Evolutionary conservation across 306 rosid genomes (phyloP).

Genomic region (Inga oerstediana): DNA sequence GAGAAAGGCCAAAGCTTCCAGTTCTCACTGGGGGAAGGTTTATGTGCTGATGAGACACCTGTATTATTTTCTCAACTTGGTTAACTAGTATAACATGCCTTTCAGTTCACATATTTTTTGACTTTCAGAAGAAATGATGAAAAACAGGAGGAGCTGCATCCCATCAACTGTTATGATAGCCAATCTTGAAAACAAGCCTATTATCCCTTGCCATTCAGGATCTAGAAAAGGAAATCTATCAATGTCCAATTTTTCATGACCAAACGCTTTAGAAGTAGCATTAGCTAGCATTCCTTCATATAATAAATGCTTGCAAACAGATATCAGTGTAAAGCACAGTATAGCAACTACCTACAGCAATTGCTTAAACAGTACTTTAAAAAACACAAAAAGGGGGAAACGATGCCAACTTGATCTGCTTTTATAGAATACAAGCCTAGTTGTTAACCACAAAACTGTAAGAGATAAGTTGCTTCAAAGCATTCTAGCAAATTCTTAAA

Average conservation of each 20-base stretch:
- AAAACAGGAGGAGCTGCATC: constrained; percentile 39
- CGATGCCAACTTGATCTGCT: constrained; percentile 26
- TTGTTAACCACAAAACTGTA: background rate
- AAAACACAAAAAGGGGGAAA: constrained; percentile 26
- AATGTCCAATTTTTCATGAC: constrained; percentile 35
- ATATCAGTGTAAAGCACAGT: constrained; percentile 38
- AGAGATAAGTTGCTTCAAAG: constrained; percentile 17
- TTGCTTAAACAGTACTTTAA: constrained; percentile 27
- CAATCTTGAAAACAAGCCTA: constrained; percentile 41
- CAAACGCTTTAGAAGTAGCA: constrained; percentile 41
- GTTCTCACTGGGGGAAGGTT: constrained; percentile 52
- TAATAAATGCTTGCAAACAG: constrained; percentile 32
- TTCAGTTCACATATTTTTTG: constrained; percentile 35
- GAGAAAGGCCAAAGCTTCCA: constrained; percentile 92
- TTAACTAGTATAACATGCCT: constrained; percentile 44
- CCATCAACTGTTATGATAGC: constrained; percentile 35
- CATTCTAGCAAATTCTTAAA: background rate
- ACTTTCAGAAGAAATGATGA: constrained; percentile 42
- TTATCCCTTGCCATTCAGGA: constrained; percentile 35
- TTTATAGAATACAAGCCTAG: constrained; percentile 23
- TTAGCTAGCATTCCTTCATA: constrained; percentile 40
- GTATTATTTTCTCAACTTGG: constrained; percentile 49
- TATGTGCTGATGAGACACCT: constrained; percentile 59
- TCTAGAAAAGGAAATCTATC: constrained; percentile 37
- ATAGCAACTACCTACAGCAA: constrained; percentile 31